phyloP scores from a whole-genome alignment of 1,139 yeast species.

The Debaryomyces robertsiae region DNA sequence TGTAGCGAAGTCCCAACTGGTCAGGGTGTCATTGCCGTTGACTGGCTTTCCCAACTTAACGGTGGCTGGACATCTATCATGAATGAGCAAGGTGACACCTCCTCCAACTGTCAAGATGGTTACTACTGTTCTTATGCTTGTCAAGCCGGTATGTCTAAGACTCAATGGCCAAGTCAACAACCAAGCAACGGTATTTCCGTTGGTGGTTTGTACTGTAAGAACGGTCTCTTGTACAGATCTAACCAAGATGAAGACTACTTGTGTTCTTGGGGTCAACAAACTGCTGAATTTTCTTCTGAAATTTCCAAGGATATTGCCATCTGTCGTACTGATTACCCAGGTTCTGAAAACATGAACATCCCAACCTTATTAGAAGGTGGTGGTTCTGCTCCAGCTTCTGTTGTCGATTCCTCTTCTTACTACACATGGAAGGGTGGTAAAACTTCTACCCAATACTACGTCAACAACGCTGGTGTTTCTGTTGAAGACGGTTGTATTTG shows the following conservation, averaged over 20 bases:
- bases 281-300: conserved; percentile 70
- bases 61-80: conserved; percentile 93
- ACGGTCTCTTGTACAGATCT: conserved; percentile 79
- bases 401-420: conserved; percentile 75
- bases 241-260: conserved; percentile 62
- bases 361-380: conserved; percentile 85
- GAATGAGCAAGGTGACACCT: conserved; percentile 62
- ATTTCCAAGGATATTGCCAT: conserved; percentile 70
- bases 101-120: conserved; percentile 76
- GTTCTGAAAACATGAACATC: conserved; percentile 96
- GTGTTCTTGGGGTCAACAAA: conserved; percentile 80
- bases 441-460: conserved; percentile 96
- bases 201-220: conserved; percentile 84
- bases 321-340: conserved; percentile 98
- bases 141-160: conserved; percentile 95
- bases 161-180: conserved; percentile 91
- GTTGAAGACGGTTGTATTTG: conserved; percentile 90
- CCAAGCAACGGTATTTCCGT: conserved; percentile 86
- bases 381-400: conserved; percentile 63
- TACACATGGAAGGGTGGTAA: conserved; percentile 79
- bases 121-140: conserved; percentile 96
- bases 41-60: conserved; percentile 63
- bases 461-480: conserved; percentile 92
- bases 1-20: conserved; percentile 87
- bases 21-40: conserved; percentile 84